Percentiles rank a stretch among this genome's conserved stretches.
Evolutionary conservation across 306 rosid species (phyloP).

Genomic region (Acacia melanoxylon): DNA sequence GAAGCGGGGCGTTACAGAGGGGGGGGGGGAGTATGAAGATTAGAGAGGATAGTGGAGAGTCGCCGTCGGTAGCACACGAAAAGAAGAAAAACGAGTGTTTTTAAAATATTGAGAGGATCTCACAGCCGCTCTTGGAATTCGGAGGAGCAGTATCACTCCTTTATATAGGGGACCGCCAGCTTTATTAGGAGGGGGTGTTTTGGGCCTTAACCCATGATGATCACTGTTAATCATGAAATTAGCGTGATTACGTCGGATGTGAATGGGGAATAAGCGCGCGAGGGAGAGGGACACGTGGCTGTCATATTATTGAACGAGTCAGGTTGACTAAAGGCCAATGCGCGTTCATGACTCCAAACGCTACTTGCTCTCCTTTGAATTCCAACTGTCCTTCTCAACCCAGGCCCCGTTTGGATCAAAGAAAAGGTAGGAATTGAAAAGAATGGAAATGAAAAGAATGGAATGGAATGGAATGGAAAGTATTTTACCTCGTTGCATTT

Average conservation of each 20-base stretch:
- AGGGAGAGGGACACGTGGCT: constrained; percentile 32
- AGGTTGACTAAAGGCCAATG: neutral
- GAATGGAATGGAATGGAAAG: too few relatives aligned
- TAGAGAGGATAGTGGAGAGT: neutral
- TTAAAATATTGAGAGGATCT: constrained; percentile 23
- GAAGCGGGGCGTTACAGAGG: constrained; percentile 79
- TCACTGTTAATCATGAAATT: constrained; percentile 13
- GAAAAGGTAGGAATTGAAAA: too few relatives aligned
- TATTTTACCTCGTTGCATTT: too few relatives aligned
- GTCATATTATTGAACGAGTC: neutral
- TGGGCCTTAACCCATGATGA: neutral
- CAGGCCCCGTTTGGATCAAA: too few relatives aligned
- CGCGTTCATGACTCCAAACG: neutral
- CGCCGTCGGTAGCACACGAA: neutral
- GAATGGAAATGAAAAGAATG: too few relatives aligned
- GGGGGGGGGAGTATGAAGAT: constrained; percentile 29
- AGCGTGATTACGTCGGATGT: constrained; percentile 22
- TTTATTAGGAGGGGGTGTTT: neutral
- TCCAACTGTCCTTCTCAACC: too few relatives aligned
- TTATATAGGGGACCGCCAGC: constrained; percentile 43
- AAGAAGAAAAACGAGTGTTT: neutral
- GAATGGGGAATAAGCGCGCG: neutral
- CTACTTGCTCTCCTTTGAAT: too few relatives aligned
- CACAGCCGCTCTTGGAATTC: constrained; percentile 59
- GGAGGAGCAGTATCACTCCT: neutral